phyloP scores from a whole-genome alignment of 164 flowering plant genomes.

The Cinnamomum micranthum region DNA sequence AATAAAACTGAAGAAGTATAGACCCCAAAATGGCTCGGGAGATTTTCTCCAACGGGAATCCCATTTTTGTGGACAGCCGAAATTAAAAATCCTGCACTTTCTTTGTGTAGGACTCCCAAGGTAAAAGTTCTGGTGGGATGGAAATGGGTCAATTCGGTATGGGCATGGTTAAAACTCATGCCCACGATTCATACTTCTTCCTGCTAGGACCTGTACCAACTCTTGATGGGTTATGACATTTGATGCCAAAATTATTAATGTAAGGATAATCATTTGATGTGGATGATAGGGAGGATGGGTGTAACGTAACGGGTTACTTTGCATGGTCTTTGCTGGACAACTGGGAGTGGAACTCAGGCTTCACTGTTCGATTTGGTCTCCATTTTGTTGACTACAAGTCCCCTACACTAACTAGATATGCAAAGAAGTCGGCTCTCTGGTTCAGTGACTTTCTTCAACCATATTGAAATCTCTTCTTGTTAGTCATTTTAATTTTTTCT shows the following conservation, averaged over 20 bases:
- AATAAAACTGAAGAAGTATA: too few relatives aligned
- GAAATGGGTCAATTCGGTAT: not conserved
- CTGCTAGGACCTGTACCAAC: not conserved
- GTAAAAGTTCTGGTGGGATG: not conserved
- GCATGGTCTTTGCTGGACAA: constrained; percentile 88
- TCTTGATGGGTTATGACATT: not conserved
- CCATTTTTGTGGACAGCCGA: too few relatives aligned
- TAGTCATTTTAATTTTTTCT: not conserved
- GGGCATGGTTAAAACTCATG: not conserved
- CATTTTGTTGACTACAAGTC: constrained; percentile 67
- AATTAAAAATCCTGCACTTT: too few relatives aligned
- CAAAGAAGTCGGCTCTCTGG: constrained; percentile 71
- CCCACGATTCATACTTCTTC: not conserved
- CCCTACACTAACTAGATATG: constrained; percentile 72
- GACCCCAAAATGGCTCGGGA: too few relatives aligned
- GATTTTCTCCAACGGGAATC: too few relatives aligned
- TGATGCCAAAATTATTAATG: not conserved
- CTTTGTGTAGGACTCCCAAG: too few relatives aligned
- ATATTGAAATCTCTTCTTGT: not conserved
- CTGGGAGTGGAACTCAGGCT: constrained; percentile 76
- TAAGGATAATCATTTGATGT: not conserved
- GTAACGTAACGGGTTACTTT: constrained; percentile 70
- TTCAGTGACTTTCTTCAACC: constrained; percentile 39
- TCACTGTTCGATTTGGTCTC: constrained; percentile 68
- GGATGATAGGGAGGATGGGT: constrained; percentile 59